Evolutionary conservation across 768 basidiomycete genomes (phyloP).

Genomic region (Cystobasidium ongulense): DNA sequence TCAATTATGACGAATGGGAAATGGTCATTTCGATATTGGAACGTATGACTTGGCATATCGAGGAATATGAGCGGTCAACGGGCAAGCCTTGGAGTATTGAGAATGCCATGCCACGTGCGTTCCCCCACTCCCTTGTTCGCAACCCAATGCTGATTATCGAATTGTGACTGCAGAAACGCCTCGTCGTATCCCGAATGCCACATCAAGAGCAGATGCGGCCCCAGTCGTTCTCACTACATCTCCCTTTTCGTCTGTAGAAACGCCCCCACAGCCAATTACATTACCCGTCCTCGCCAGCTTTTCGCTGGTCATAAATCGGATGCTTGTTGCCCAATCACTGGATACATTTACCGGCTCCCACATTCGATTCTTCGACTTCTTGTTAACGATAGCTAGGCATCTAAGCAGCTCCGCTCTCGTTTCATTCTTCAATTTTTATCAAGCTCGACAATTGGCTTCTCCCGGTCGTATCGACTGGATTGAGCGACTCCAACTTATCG

Average conservation of each 20-base stretch:
- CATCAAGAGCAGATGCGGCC: constrained; percentile 2
- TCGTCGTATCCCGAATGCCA: neutral
- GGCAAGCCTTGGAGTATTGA: constrained; percentile 36
- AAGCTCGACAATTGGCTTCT: constrained; percentile 35
- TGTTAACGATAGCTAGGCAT: constrained; percentile 45
- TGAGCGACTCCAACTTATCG: constrained; percentile 34
- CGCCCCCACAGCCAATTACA: neutral
- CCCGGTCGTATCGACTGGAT: constrained; percentile 42
- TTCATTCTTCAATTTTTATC: constrained; percentile 39
- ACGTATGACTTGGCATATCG: constrained; percentile 35
- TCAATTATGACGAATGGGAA: constrained; percentile 40
- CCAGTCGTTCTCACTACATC: constrained; percentile 14
- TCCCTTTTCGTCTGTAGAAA: neutral
- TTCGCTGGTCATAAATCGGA: constrained; percentile 31
- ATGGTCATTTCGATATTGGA: constrained; percentile 41
- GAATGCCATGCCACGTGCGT: constrained; percentile 25
- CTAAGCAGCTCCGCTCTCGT: constrained; percentile 40
- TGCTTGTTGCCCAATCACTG: constrained; percentile 34
- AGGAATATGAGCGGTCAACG: constrained; percentile 34
- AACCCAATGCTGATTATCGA: neutral
- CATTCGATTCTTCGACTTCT: constrained; percentile 40
- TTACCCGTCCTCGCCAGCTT: constrained; percentile 12
- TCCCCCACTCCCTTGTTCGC: neutral
- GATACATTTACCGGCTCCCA: constrained; percentile 37
- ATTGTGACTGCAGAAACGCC: neutral